Percentiles rank a stretch among this genome's conserved stretches.
Evolutionary conservation across 306 rosid genomes (phyloP).

Genomic region (Castanea mollissima): DNA sequence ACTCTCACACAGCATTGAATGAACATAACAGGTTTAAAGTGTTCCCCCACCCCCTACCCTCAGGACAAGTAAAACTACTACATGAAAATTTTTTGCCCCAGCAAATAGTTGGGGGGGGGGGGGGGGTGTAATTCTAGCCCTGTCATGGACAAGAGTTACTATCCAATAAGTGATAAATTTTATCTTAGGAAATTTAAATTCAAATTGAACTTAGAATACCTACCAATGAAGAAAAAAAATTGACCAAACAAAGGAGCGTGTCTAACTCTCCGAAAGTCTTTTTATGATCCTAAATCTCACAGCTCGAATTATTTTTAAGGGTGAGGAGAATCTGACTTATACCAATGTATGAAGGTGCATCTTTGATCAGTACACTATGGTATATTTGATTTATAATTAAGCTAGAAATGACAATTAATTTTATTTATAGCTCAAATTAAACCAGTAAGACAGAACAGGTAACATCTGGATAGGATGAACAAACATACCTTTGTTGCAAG

Average conservation of each 20-base stretch:
- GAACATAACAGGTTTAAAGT: neutral
- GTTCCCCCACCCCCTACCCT: neutral
- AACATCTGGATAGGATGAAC: constrained; percentile 13
- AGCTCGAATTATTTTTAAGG: neutral
- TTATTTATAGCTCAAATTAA: neutral
- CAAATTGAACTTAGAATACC: neutral
- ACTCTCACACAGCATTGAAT: neutral
- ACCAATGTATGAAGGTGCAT: neutral
- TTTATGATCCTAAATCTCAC: neutral
- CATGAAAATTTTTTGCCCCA: neutral
- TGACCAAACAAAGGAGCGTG: neutral
- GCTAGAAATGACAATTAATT: neutral
- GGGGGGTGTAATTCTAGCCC: neutral
- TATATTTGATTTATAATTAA: constrained; percentile 7
- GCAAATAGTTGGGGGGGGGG: neutral
- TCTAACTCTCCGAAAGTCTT: neutral
- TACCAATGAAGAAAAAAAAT: neutral
- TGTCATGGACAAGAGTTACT: neutral
- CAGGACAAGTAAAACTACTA: neutral
- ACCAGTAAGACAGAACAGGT: neutral
- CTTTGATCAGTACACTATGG: neutral
- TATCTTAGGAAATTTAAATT: neutral
- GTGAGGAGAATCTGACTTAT: too few species aligned
- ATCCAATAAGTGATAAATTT: neutral
- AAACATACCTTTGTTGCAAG: constrained; percentile 79